phyloP scores from a whole-genome alignment of 2,329 filamentous ascomycete species.

The Dothideomycetidae sp. region DNA sequence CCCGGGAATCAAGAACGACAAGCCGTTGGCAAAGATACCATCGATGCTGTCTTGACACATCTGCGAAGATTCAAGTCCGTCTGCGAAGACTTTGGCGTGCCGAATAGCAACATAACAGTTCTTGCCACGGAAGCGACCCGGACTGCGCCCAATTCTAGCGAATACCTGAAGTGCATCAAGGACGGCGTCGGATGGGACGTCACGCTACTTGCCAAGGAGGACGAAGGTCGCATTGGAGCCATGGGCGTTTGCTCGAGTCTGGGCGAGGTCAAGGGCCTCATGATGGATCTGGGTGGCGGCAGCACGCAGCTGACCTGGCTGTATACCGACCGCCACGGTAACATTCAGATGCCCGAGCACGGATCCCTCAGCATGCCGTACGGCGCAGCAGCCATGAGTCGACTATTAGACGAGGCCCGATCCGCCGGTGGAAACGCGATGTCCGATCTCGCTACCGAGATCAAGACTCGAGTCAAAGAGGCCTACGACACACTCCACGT shows the following conservation, averaged over 20 bases:
- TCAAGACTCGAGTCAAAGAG: not conserved
- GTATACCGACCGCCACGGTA: slow-evolving; percentile 32
- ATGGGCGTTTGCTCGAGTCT: slow-evolving; percentile 70
- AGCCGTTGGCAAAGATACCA: slow-evolving; percentile 45
- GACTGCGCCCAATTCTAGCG: slow-evolving; percentile 57
- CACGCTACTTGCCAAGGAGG: slow-evolving; percentile 58
- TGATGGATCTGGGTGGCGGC: slow-evolving; percentile 75
- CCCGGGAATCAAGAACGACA: slow-evolving; percentile 25
- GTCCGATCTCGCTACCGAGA: not conserved
- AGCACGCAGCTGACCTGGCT: slow-evolving; percentile 59
- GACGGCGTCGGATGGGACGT: slow-evolving; percentile 52
- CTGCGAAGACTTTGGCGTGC: slow-evolving; percentile 56
- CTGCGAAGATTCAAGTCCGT: slow-evolving; percentile 58
- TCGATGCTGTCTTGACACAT: slow-evolving; percentile 50
- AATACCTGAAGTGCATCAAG: slow-evolving; percentile 53
- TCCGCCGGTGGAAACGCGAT: slow-evolving; percentile 25
- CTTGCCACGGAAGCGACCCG: slow-evolving; percentile 85
- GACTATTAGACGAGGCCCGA: slow-evolving; percentile 36
- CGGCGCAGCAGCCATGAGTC: slow-evolving; percentile 51
- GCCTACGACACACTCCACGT: not conserved
- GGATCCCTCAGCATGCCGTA: slow-evolving; percentile 55
- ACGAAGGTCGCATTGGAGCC: slow-evolving; percentile 71
- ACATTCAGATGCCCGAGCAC: slow-evolving; percentile 36
- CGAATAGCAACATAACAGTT: slow-evolving; percentile 50
- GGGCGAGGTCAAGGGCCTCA: slow-evolving; percentile 54